These are phyloP conservation scores for Fusarium marasasianum DNA, from an alignment of 2,329 filamentous ascomycete species.

Conservation along the genomic window DNA sequence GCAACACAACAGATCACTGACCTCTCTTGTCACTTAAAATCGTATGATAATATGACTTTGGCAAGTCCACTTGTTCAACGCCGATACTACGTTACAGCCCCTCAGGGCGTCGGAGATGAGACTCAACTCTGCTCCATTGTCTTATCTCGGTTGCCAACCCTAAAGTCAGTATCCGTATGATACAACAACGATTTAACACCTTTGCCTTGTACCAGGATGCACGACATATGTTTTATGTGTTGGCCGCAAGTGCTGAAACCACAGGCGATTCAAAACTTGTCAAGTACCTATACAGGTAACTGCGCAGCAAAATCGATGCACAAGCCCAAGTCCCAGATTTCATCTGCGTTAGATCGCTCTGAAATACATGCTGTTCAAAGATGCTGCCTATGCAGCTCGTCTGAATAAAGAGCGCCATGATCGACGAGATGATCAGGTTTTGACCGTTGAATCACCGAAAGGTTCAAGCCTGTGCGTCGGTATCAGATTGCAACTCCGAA, in stretches of 20 bases:
- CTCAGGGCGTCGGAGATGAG: conserved; percentile 31
- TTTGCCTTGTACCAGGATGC: conserved; percentile 2
- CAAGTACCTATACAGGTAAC: background rate
- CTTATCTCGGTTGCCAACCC: conserved; percentile 32
- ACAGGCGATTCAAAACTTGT: background rate
- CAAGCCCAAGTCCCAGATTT: background rate
- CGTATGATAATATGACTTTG: conserved; percentile 30
- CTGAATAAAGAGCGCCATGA: conserved; percentile 13
- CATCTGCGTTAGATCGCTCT: background rate
- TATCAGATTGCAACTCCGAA: conserved; percentile 10
- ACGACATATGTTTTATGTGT: conserved; percentile 16
- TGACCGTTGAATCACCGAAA: conserved; percentile 15
- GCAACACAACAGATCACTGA: conserved; percentile 21
- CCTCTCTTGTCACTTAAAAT: conserved; percentile 16
- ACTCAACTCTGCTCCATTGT: conserved; percentile 22
- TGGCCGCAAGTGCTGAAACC: background rate
- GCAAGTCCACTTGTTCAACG: conserved; percentile 8
- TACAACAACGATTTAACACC: conserved; percentile 1
- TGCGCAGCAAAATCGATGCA: background rate
- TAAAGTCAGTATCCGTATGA: background rate
- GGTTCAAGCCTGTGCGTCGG: conserved; percentile 5
- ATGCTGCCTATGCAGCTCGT: background rate
- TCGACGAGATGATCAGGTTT: conserved; percentile 1
- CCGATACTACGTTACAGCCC: conserved; percentile 13
- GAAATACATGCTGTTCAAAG: background rate